Base-by-base conservation (phyloP, 2,329 filamentous ascomycete genomes). In the Xylariaceae sp. region DNA sequence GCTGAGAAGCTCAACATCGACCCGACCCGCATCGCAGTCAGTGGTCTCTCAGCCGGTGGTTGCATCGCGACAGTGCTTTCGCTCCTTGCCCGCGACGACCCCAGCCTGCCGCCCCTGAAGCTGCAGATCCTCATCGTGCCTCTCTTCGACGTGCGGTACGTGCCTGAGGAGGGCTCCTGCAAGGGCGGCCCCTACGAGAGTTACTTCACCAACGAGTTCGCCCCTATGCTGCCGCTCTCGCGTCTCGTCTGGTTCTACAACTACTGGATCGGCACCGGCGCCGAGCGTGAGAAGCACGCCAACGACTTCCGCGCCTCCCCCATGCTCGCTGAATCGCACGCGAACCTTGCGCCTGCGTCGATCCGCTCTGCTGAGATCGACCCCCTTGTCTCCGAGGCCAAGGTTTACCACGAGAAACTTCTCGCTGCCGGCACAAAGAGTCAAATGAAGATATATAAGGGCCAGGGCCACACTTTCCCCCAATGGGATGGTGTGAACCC, bases 191-290 rank as follows among this genome's bases (percentile, higher is more conserved):
- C 73, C 2, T 75, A 74, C 61, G 62, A 68, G 59, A 73, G 71
- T 53, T 72, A 72, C 56, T 58, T 68, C 23, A 64, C 58, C 51
- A 68, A 69, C 50, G 72, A 74, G 53, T 68, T 68, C 51, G 72
- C 73, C 10, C 73, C 73, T 11, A 73, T 69, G 59, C 64, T 74
- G 49, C 73, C 73, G 5, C 66, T 74, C 35, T 53, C 70, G 45
- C 66, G 73, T 1, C 61, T 75, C 34, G 53, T 69, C 35, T 74
- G 73, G 73, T 74, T 74, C 60, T 74, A 74, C 55, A 72, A 72
- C 30, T 65, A 73, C 30, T 74, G 73, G 73, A 63, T 74, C 7
- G 73, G 73, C 0, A 72, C 59, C 4, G 73, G 70, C 18, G 60
- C 64, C n/a, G 65, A 64, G 51, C 65, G 72, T 15, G 61, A 57